Evolutionary conservation across 139 green algal species (phyloP).

Genomic region (Chlamydomonas schloesseri): DNA sequence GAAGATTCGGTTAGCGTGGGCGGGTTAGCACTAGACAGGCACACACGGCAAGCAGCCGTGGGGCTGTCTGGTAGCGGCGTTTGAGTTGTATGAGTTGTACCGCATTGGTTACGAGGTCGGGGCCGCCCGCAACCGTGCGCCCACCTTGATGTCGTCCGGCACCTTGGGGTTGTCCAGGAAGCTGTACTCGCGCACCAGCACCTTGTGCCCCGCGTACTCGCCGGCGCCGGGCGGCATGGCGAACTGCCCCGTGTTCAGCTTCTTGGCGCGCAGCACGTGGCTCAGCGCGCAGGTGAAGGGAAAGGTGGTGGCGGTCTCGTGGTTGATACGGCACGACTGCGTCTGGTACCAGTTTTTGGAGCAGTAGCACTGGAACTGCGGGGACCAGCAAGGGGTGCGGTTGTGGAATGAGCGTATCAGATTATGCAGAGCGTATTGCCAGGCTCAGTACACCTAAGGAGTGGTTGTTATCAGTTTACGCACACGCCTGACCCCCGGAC

Average conservation of each 20-base stretch:
- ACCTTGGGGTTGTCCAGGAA: constrained; percentile 51
- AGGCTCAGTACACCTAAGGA: too few species aligned
- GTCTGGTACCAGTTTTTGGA: constrained; percentile 60
- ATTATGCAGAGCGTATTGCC: too few species aligned
- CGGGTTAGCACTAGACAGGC: not conserved
- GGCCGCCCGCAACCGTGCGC: too few species aligned
- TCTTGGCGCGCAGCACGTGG: constrained; percentile 12
- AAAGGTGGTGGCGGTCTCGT: constrained; percentile 30
- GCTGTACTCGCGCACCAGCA: constrained; percentile 39
- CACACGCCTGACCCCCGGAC: too few species aligned
- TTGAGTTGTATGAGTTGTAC: too few species aligned
- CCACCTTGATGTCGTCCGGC: constrained; percentile 38
- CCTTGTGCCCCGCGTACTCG: constrained; percentile 17
- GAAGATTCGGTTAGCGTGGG: too few species aligned
- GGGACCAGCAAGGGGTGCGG: not conserved
- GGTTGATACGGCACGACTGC: constrained; percentile 48
- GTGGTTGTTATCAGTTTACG: too few species aligned
- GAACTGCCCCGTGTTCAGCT: not conserved
- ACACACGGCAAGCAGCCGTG: not conserved
- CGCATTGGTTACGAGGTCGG: too few species aligned
- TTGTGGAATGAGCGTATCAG: too few species aligned
- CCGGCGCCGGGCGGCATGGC: not conserved
- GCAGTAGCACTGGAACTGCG: constrained; percentile 53
- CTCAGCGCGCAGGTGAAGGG: constrained; percentile 47
- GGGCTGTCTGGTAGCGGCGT: too few species aligned